Evolutionary conservation across 352 stramenopile species (phyloP).

Genomic region (Phytopythium helicoides): DNA sequence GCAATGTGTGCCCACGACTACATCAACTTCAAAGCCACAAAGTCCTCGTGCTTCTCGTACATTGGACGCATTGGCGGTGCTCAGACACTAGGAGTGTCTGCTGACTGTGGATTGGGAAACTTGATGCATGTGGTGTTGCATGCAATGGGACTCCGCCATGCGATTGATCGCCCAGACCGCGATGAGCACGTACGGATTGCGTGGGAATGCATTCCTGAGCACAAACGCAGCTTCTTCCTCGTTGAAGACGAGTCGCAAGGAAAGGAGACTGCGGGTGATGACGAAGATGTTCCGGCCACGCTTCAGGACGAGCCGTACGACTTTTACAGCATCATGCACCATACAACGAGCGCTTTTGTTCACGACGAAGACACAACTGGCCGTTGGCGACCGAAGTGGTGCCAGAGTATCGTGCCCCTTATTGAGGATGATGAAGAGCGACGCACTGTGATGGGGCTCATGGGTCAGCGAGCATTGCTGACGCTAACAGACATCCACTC

Average conservation of each 20-base stretch:
- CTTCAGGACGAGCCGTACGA: conserved; percentile 55
- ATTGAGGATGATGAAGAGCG: conserved; percentile 51
- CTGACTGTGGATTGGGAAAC: conserved; percentile 70
- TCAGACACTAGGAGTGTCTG: conserved; percentile 64
- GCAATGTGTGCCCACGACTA: conserved; percentile 52
- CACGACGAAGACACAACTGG: conserved; percentile 17
- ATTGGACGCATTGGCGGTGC: conserved; percentile 69
- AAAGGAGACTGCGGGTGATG: conserved; percentile 1
- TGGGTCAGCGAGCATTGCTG: conserved; percentile 76
- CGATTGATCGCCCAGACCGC: conserved; percentile 65
- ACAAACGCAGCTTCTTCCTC: conserved; percentile 66
- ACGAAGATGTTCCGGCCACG: background rate
- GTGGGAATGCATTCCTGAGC: conserved; percentile 73
- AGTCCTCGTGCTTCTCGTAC: conserved; percentile 76
- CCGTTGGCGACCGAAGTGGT: conserved; percentile 37
- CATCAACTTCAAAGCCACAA: conserved; percentile 46
- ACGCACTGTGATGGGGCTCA: conserved; percentile 48
- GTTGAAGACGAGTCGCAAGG: conserved; percentile 41
- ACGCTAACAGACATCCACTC: conserved; percentile 72
- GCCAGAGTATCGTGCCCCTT: conserved; percentile 61
- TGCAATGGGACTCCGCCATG: conserved; percentile 65
- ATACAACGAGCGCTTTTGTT: conserved; percentile 67
- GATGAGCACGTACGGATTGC: conserved; percentile 75
- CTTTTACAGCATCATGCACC: conserved; percentile 87
- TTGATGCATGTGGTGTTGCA: conserved; percentile 81